Evolutionary conservation across 805 yeast genomes (phyloP).

Genomic region (Tetrapisispora taiwanensis): DNA sequence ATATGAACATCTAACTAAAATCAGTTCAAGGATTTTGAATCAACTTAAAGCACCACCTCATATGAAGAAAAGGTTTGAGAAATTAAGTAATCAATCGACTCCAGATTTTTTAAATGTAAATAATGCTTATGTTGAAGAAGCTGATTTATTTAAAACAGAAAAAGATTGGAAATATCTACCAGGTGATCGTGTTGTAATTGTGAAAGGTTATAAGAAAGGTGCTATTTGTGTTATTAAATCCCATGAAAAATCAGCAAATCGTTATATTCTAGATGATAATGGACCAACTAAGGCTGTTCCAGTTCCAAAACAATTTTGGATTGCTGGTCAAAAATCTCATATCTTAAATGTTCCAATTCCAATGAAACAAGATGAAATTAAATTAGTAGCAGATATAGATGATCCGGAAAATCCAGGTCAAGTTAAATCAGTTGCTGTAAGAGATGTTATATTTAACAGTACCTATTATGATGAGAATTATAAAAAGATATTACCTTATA

Average conservation of each 20-base stretch:
- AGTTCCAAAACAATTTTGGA: conserved; percentile 67
- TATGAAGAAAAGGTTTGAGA: conserved; percentile 22
- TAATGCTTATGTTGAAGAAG: conserved; percentile 26
- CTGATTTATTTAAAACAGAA: conserved; percentile 31
- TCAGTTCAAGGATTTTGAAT: conserved; percentile 30
- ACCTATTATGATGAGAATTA: conserved; percentile 64
- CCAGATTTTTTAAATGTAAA: conserved; percentile 28
- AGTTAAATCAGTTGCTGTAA: conserved; percentile 66
- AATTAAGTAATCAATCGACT: conserved; percentile 23
- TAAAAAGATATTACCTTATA: conserved; percentile 62
- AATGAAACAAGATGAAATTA: conserved; percentile 49
- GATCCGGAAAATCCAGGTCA: conserved; percentile 49
- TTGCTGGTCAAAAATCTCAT: conserved; percentile 59
- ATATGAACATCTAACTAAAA: conserved; percentile 28
- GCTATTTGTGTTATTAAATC: conserved; percentile 57
- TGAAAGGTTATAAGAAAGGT: conserved; percentile 66
- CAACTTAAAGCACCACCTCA: conserved; percentile 26
- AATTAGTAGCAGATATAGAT: conserved; percentile 67
- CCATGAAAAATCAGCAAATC: conserved; percentile 50
- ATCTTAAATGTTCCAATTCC: conserved; percentile 60
- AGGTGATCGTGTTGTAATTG: conserved; percentile 70
- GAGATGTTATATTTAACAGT: conserved; percentile 57
- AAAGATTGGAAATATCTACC: conserved; percentile 52
- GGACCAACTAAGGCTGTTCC: conserved; percentile 54
- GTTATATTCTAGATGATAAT: conserved; percentile 54